These are phyloP conservation scores for Didymella pomorum DNA, from an alignment of 2,329 filamentous ascomycete species.

Conservation along the genomic window DNA sequence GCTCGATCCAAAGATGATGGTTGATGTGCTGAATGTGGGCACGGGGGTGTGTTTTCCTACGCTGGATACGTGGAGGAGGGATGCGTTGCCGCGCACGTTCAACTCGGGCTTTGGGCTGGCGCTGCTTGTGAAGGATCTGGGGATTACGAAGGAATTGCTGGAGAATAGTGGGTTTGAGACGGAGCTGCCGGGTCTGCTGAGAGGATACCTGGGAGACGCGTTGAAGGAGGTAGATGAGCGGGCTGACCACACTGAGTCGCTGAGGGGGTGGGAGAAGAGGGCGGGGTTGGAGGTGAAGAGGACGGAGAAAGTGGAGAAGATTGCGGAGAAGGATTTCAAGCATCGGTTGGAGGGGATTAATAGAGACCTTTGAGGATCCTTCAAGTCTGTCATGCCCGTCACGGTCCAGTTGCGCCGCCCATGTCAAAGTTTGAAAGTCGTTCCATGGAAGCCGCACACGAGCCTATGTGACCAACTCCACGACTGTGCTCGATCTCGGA, in stretches of 20 bases:
- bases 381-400: too few relatives aligned
- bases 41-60: not conserved
- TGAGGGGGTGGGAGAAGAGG: too few relatives aligned
- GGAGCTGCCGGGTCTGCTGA: slow-evolving; percentile 18
- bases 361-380: not conserved
- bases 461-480: too few relatives aligned
- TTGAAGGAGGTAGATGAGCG: too few relatives aligned
- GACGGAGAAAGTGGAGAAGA: not conserved
- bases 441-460: too few relatives aligned
- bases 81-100: slow-evolving; percentile 25
- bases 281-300: slow-evolving; percentile 36
- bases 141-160: slow-evolving; percentile 50
- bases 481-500: too few relatives aligned
- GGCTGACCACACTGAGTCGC: too few relatives aligned
- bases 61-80: slow-evolving; percentile 12
- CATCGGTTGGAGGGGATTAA: slow-evolving; percentile 8
- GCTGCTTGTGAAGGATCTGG: slow-evolving; percentile 48
- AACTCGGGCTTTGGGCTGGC: slow-evolving; percentile 47
- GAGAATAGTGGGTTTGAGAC: slow-evolving; percentile 43
- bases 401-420: too few relatives aligned
- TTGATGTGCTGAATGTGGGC: too few relatives aligned
- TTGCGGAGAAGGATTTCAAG: slow-evolving; percentile 2
- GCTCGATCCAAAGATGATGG: too few relatives aligned
- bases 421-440: too few relatives aligned
- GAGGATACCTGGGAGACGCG: too few relatives aligned